phyloP scores from a whole-genome alignment of 78 protist genomes.

The Cyanophora paradoxa region DNA sequence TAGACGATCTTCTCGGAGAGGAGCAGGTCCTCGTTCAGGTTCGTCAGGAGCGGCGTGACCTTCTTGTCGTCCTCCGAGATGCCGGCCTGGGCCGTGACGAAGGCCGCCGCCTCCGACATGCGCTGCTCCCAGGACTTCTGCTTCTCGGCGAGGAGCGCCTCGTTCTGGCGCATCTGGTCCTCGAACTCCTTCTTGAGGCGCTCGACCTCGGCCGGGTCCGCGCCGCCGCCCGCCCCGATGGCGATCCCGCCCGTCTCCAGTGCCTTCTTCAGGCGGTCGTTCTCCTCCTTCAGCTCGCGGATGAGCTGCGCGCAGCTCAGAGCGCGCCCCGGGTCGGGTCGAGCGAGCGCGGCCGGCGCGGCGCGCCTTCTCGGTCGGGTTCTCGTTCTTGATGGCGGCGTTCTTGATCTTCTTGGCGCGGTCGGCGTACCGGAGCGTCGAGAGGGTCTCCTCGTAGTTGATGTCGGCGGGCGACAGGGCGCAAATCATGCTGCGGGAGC shows the following conservation, averaged over 20 bases:
- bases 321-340: background rate
- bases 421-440: conserved; percentile 88
- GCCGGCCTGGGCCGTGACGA: conserved; percentile 6
- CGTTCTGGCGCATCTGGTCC: conserved; percentile 44
- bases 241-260: background rate
- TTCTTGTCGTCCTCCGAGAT: background rate
- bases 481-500: conserved; percentile 78
- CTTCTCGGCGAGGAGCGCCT: conserved; percentile 36
- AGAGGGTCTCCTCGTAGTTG: conserved; percentile 74
- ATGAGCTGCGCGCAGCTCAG: conserved; percentile 34
- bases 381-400: background rate
- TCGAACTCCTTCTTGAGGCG: background rate
- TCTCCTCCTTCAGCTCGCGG: conserved; percentile 39
- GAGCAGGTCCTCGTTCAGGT: conserved; percentile 36
- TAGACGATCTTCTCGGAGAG: conserved; percentile 2
- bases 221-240: background rate
- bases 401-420: conserved; percentile 76
- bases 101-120: conserved; percentile 24
- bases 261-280: conserved; percentile 17
- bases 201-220: conserved; percentile 20
- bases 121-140: conserved; percentile 50
- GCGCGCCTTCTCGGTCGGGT: background rate
- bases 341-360: background rate
- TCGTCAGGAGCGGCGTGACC: background rate
- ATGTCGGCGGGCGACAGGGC: conserved; percentile 58